Evolutionary conservation across 2,329 filamentous ascomycete species (phyloP).

Genomic region (Fusarium setosum): DNA sequence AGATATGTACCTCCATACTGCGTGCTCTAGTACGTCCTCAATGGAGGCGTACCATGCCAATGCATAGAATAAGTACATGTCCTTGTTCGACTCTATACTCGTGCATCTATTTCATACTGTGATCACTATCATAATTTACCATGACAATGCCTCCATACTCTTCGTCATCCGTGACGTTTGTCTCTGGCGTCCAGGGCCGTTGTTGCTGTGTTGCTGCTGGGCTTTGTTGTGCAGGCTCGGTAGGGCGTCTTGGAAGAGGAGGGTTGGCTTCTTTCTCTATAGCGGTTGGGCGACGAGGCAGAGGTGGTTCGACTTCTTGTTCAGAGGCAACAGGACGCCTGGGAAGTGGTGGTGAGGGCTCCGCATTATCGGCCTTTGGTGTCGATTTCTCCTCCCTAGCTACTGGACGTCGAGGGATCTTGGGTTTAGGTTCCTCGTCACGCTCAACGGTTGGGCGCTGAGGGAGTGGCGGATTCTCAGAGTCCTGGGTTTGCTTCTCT

Average conservation of each 20-base stretch:
- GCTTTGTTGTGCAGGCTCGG: constrained; percentile 11
- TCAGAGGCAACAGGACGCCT: constrained; percentile 19
- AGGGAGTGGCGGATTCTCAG: constrained; percentile 32
- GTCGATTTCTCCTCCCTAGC: constrained; percentile 6
- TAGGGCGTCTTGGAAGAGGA: constrained; percentile 32
- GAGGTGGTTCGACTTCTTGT: constrained; percentile 14
- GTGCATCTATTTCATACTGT: constrained; percentile 14
- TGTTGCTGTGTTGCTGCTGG: constrained; percentile 9
- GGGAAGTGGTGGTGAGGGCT: constrained; percentile 19
- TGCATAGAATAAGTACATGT: too few relatives aligned
- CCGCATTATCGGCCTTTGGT: not conserved
- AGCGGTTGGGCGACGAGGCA: constrained; percentile 28
- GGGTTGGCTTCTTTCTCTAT: constrained; percentile 17
- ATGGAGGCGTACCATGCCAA: too few relatives aligned
- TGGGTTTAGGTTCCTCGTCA: constrained; percentile 9
- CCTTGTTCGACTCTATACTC: too few relatives aligned
- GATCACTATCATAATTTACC: constrained; percentile 49
- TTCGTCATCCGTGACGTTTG: constrained; percentile 48
- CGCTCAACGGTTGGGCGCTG: constrained; percentile 5
- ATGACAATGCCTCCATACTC: constrained; percentile 51
- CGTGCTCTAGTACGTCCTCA: too few relatives aligned
- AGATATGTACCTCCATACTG: too few relatives aligned
- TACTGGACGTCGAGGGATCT: constrained; percentile 21
- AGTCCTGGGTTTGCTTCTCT: not conserved
- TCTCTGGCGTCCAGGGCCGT: constrained; percentile 41